Base-by-base conservation (phyloP, 2,329 filamentous ascomycete species). In the Leptographium wingfieldii region DNA sequence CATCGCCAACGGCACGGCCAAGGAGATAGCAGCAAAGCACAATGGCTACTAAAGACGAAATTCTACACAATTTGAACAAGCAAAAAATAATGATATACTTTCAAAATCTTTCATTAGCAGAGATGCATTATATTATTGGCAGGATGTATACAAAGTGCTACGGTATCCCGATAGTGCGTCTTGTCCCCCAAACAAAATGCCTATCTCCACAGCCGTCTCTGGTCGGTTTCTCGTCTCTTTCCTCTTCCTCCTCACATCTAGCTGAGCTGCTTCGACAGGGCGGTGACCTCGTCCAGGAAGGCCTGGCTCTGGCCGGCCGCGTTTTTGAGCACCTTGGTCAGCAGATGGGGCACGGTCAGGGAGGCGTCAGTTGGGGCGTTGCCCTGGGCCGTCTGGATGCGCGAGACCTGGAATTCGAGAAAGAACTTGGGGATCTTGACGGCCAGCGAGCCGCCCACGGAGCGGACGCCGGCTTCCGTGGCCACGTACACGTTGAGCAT, bases 381-480 rank as follows among this genome's bases (percentile, higher is more conserved):
- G 0, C 82, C 81, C 71, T 83, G 79, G 0, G 82, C 82, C 0
- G 80, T 81, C 69, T 80, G 74, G 64, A 84, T 83, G 27, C 81
- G 73, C 49, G 77, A 76, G 40, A 84, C 75, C 70, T 85, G 82
- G 68, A 83, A 79, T 61, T 77, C 71, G 51, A 84, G 68, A 68
- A 84, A 84, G 76, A 85, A 85, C 70, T 84, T 84, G 63, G 82
- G 82, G 5, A 80, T 78, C 70, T 84, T 84, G 70, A 84, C 79
- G 2, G 74, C 77, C 22, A 84, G 70, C 59, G 67, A 74, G 2
- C 81, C 81, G 11, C 74, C 77, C 7, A 76, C 75, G 27, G 77
- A 80, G 25, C 81, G 73, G 56, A 85, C 72, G 1, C 80, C 82
- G 1, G 79, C 80, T 69, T 84, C 82, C 5, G 82, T 84, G 0